Percentiles rank a stretch among this genome's conserved stretches.
Conservation (phyloP, 2,329 filamentous ascomycete genomes). For the Diaporthe vexans region DNA sequence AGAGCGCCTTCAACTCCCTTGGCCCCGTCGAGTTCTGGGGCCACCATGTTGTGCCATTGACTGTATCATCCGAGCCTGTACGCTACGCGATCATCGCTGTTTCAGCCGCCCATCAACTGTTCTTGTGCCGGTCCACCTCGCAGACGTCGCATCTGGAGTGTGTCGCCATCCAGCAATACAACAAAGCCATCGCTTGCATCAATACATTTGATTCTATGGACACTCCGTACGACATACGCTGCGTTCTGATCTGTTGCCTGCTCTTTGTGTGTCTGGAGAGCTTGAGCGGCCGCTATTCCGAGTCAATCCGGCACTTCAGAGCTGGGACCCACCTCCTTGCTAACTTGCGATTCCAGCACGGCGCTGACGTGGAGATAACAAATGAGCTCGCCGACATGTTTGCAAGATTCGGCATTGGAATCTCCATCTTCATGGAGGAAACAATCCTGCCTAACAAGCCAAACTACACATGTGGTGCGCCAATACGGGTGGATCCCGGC, state of each 20-base stretch:
- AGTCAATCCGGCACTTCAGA: background rate
- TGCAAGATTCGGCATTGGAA: background rate
- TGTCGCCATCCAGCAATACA: slow-evolving; percentile 4
- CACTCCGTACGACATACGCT: background rate
- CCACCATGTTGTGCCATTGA: background rate
- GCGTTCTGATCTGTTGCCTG: background rate
- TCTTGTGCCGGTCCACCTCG: background rate
- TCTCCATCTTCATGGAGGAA: slow-evolving; percentile 9
- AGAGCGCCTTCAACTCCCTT: slow-evolving; percentile 4
- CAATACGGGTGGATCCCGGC: too few species aligned
- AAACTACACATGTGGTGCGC: background rate
- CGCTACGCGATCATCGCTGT: slow-evolving; percentile 3
- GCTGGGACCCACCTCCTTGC: background rate
- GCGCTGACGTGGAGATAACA: background rate
- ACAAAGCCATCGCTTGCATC: slow-evolving; percentile 3
- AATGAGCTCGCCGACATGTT: background rate
- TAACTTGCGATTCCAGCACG: background rate
- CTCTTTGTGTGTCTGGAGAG: slow-evolving; percentile 18
- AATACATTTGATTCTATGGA: background rate
- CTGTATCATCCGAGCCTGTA: background rate
- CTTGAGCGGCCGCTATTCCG: slow-evolving; percentile 11
- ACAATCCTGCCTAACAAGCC: background rate
- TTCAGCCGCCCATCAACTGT: background rate
- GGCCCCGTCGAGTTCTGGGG: slow-evolving; percentile 5
- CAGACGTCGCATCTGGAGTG: background rate